Percentiles rank a stretch among this genome's conserved stretches.
These are phyloP conservation scores for Lentinula lateritia DNA, from an alignment of 768 basidiomycete species.

Conservation along the genomic window DNA sequence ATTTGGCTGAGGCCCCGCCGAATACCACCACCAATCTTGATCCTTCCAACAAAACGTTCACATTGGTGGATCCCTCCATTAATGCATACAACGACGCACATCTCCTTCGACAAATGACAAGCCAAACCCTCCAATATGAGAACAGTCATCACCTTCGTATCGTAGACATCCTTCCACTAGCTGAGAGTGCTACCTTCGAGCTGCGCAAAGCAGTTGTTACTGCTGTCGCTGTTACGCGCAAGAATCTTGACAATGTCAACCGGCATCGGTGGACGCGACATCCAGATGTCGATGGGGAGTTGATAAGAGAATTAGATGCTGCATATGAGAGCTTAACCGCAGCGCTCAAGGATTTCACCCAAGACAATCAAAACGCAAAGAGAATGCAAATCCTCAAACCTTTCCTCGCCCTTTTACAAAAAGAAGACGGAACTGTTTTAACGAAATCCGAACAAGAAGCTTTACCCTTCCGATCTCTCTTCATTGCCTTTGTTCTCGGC, in stretches of 20 bases:
- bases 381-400: slow-evolving; percentile 37
- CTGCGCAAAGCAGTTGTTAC: slow-evolving; percentile 25
- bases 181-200: slow-evolving; percentile 26
- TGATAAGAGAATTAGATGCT: slow-evolving; percentile 18
- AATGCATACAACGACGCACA: slow-evolving; percentile 25
- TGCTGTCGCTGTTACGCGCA: slow-evolving; percentile 20
- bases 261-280: slow-evolving; percentile 23
- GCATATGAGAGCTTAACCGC: slow-evolving; percentile 18
- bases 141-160: slow-evolving; percentile 22
- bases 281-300: slow-evolving; percentile 10
- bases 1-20: not conserved
- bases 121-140: slow-evolving; percentile 21
- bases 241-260: slow-evolving; percentile 26
- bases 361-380: slow-evolving; percentile 13
- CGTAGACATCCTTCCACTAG: slow-evolving; percentile 26
- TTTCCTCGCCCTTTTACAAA: slow-evolving; percentile 31
- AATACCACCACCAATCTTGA: not conserved
- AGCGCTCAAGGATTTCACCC: slow-evolving; percentile 23
- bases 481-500: slow-evolving; percentile 45
- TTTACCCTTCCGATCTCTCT: slow-evolving; percentile 35
- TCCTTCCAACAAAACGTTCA: slow-evolving; percentile 5
- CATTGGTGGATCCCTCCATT: not conserved
- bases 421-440: slow-evolving; percentile 7
- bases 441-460: not conserved
- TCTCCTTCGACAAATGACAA: slow-evolving; percentile 27